A percentile compares a stretch with the other conserved stretches of the same genome.
Evolutionary conservation across 2,329 filamentous ascomycete species (phyloP).

Genomic region (Colletotrichum kahawae): DNA sequence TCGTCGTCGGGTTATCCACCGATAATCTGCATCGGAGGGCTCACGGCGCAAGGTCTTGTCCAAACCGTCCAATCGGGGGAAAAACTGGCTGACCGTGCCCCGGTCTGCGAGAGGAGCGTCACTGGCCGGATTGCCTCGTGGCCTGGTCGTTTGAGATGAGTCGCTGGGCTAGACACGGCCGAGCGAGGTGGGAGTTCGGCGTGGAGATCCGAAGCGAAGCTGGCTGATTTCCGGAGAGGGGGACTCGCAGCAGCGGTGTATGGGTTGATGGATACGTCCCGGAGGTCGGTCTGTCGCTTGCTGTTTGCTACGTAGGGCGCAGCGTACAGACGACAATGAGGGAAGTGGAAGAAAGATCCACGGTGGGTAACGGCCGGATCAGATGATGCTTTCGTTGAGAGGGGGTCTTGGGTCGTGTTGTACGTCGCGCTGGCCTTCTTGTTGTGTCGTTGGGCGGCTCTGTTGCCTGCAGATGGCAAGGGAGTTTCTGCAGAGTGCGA

Average conservation of each 20-base stretch:
- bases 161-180: neutral
- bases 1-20: constrained; percentile 14
- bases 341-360: neutral
- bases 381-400: constrained; percentile 1
- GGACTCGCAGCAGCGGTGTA: constrained; percentile 2
- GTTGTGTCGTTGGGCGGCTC: constrained; percentile 13
- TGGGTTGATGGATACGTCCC: neutral
- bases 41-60: neutral
- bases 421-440: neutral
- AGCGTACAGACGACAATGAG: neutral
- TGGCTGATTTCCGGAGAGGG: constrained; percentile 4
- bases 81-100: constrained; percentile 11
- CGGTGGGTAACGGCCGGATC: constrained; percentile 15
- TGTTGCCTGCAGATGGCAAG: constrained; percentile 7
- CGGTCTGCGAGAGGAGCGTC: neutral
- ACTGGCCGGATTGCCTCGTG: constrained; percentile 1
- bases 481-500: constrained; percentile 9
- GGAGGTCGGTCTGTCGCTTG: neutral
- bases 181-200: constrained; percentile 3
- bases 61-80: constrained; percentile 15
- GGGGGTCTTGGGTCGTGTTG: neutral
- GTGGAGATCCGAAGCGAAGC: constrained; percentile 17
- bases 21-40: constrained; percentile 6
- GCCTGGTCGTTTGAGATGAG: neutral
- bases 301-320: neutral